phyloP scores from a whole-genome alignment of 805 yeast species.

The Saccharomyces kudriavzevii region DNA sequence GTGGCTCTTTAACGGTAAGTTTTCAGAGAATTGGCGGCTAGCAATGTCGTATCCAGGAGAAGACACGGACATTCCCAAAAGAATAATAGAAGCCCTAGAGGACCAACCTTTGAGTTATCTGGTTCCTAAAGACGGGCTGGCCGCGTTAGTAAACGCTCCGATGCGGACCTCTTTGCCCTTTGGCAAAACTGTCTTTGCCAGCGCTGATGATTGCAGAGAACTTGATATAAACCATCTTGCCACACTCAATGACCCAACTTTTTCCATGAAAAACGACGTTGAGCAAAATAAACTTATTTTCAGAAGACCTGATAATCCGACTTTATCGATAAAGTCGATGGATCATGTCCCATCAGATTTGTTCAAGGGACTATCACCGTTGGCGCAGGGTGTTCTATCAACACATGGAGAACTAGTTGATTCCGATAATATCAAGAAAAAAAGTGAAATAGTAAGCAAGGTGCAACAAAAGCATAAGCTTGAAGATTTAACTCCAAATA shows the following conservation, averaged over 20 bases:
- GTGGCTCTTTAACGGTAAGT: background rate
- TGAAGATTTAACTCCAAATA: conserved; percentile 1
- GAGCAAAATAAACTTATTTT: conserved; percentile 7
- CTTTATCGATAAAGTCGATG: background rate
- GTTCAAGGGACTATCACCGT: conserved; percentile 17
- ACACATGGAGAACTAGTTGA: conserved; percentile 3
- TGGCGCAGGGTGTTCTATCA: conserved; percentile 14
- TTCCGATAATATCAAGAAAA: conserved; percentile 2
- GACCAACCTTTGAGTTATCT: conserved; percentile 22
- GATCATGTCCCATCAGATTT: conserved; percentile 3
- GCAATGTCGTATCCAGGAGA: conserved; percentile 28
- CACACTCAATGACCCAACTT: background rate
- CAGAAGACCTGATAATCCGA: conserved; percentile 13
- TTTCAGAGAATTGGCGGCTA: background rate
- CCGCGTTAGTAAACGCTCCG: conserved; percentile 10
- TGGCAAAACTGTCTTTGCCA: conserved; percentile 4
- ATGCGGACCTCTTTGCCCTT: conserved; percentile 5
- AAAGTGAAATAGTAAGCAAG: background rate
- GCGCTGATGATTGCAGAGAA: background rate
- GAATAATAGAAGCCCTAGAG: conserved; percentile 20
- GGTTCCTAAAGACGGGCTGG: conserved; percentile 24
- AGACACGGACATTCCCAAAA: conserved; percentile 19
- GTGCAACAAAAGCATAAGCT: conserved; percentile 3
- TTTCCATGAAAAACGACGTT: background rate
- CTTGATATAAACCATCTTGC: background rate